phyloP scores from a whole-genome alignment of 2,329 filamentous ascomycete species.

The Colletotrichum cereale region DNA sequence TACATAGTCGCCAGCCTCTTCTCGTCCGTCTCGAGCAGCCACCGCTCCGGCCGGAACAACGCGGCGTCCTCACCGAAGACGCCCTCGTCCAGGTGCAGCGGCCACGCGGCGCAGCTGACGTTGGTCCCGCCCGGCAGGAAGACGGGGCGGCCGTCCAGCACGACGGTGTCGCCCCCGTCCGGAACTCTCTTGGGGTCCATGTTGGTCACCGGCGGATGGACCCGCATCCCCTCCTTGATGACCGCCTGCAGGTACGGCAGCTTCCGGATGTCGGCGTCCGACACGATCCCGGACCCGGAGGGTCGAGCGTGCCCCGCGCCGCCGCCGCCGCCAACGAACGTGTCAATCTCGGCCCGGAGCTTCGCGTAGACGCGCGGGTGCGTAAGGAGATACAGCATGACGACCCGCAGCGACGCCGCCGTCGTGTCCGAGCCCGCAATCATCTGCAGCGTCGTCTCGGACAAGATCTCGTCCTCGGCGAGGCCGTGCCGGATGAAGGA shows the following conservation, averaged over 20 bases:
- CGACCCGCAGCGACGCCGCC: conserved; percentile 54
- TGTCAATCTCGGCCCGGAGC: conserved; percentile 63
- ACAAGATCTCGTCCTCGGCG: conserved; percentile 44
- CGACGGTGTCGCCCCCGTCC: conserved; percentile 45
- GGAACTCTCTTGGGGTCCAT: conserved; percentile 53
- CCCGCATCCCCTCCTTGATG: conserved; percentile 67
- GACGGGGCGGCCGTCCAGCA: conserved; percentile 47
- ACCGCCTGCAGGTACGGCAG: conserved; percentile 69
- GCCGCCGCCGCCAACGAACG: conserved; percentile 35
- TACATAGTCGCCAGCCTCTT: conserved; percentile 51
- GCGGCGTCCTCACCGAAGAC: conserved; percentile 70
- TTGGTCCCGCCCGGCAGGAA: conserved; percentile 46
- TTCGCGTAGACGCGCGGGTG: conserved; percentile 60
- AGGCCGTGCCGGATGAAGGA: conserved; percentile 59
- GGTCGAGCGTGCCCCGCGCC: conserved; percentile 30
- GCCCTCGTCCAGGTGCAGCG: conserved; percentile 64
- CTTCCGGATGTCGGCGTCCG: conserved; percentile 60
- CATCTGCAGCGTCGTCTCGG: conserved; percentile 49
- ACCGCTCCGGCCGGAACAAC: conserved; percentile 68
- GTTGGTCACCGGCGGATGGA: conserved; percentile 61
- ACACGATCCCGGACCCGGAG: conserved; percentile 42
- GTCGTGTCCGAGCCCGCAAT: conserved; percentile 53
- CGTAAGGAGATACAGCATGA: conserved; percentile 64
- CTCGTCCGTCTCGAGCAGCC: conserved; percentile 59
- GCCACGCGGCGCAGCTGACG: conserved; percentile 33